Base-by-base conservation (phyloP, 257 asterid species). In the Sherardia arvensis region DNA sequence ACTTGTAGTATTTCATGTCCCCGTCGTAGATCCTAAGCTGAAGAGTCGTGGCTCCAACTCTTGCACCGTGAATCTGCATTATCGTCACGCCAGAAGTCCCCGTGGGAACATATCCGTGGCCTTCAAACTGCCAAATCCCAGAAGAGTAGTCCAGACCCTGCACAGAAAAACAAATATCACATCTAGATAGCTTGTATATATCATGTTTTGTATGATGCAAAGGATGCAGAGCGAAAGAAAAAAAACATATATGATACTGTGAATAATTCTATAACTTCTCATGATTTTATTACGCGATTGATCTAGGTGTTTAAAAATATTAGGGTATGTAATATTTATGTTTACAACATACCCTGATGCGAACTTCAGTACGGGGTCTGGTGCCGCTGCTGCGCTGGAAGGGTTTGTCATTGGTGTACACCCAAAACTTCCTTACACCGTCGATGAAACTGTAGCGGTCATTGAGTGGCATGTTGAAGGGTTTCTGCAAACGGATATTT, bases 81-180 rank as follows among this genome's bases (percentile, higher is more conserved):
- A 77, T 77, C 6, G 76, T 69, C 0, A 48, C 79, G 5, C 82
- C 77, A 3, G 79, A 77, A n/a, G 82, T 77, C 30, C 77, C 79
- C 0, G 62, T 73, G 26, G 82, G 82, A 30, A 73, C 76, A 23
- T 57, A 77, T 18, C 63, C 76, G 29, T 70, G 18, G 18, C 79
- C 76, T 61, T 77, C 82, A n/a, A 77, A 70, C 61, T 77, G 78
- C 74, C 78, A 67, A 2, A 69, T 53, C 1, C 76, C 78, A 4
- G 74, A 77, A 15, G 73, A 69, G 78, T 77, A 77, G 23, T 73
- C 82, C 8, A 69, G 76, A 1, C 76, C 82, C 79, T 73, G 26
- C 66, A 25, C 8, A 2, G 49, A 4, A 43, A 43, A 9, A 12
- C 2, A 14, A 40, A n/a, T n/a, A n/a, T n/a, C n/a, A n/a, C n/a